These are phyloP conservation scores for Forsythia suspensa DNA, from an alignment of 257 asterid species.

Conservation along the genomic window DNA sequence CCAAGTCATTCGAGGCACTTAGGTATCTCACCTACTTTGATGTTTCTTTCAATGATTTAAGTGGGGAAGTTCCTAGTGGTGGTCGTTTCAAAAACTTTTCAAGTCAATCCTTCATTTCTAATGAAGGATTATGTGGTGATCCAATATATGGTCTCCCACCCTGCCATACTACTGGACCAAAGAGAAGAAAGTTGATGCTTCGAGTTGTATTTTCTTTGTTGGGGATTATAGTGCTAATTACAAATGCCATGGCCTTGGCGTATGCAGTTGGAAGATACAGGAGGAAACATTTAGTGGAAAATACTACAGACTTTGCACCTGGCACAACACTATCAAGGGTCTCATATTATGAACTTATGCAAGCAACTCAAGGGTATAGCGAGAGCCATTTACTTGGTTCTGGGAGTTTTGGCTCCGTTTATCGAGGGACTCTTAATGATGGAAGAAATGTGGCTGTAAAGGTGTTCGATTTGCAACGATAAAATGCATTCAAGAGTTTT, in stretches of 20 bases:
- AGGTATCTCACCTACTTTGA: not conserved
- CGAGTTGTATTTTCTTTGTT: not conserved
- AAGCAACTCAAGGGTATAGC: not conserved
- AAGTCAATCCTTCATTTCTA: no score
- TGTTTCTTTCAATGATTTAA: not conserved
- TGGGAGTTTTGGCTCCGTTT: no score
- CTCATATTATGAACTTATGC: conserved; percentile 13
- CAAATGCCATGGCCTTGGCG: not conserved
- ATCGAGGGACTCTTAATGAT: no score
- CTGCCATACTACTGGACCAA: not conserved
- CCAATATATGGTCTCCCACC: conserved; percentile 8
- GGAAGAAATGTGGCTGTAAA: no score
- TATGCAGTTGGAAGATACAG: not conserved
- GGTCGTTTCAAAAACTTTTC: no score
- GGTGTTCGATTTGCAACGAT: no score
- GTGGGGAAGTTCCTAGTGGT: no score
- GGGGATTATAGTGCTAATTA: not conserved
- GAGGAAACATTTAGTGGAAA: not conserved
- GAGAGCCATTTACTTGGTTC: no score
- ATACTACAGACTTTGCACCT: not conserved
- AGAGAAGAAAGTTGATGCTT: not conserved
- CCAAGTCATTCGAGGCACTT: conserved; percentile 18
- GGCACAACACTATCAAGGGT: not conserved
- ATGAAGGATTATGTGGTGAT: conserved; percentile 3
- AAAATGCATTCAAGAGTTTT: no score